Conservation (phyloP, 768 basidiomycete genomes). For the Auriscalpium vulgare region DNA sequence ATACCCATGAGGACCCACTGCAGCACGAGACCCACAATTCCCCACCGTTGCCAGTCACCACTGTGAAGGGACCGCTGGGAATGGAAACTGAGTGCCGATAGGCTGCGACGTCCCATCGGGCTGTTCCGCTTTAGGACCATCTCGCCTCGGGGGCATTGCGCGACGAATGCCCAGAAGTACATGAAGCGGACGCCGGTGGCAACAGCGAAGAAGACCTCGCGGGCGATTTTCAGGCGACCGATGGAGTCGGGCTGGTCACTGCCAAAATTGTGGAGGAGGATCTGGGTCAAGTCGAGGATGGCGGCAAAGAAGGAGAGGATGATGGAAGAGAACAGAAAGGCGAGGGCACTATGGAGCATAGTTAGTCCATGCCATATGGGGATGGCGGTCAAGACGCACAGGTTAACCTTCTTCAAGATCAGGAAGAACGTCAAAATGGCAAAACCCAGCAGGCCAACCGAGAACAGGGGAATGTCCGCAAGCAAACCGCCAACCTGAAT, state of each 20-base stretch:
- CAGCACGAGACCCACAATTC: conserved; percentile 41
- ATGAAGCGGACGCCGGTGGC: conserved; percentile 53
- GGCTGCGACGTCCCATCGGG: conserved; percentile 7
- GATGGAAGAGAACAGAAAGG: conserved; percentile 49
- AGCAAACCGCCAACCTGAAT: conserved; percentile 17
- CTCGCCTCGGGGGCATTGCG: conserved; percentile 45
- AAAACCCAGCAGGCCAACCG: conserved; percentile 22
- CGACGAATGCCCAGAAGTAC: conserved; percentile 63
- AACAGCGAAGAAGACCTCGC: conserved; percentile 52
- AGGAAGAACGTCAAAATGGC: conserved; percentile 21
- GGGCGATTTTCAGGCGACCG: conserved; percentile 35
- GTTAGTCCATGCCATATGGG: background rate
- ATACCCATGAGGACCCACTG: conserved; percentile 43
- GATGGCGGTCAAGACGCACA: conserved; percentile 5
- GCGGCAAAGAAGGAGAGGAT: conserved; percentile 55
- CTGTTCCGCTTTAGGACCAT: conserved; percentile 13
- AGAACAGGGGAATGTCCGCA: conserved; percentile 21
- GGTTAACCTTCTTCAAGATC: conserved; percentile 13
- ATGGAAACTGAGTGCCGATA: conserved; percentile 9
- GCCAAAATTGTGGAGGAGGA: conserved; percentile 33
- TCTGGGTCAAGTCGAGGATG: conserved; percentile 52
- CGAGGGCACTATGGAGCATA: conserved; percentile 22
- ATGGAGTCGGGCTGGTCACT: conserved; percentile 18
- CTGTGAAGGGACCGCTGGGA: conserved; percentile 32
- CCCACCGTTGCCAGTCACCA: conserved; percentile 62